These are phyloP conservation scores for Platanus orientalis DNA, from an alignment of 164 flowering plant species.

Conservation along the genomic window DNA sequence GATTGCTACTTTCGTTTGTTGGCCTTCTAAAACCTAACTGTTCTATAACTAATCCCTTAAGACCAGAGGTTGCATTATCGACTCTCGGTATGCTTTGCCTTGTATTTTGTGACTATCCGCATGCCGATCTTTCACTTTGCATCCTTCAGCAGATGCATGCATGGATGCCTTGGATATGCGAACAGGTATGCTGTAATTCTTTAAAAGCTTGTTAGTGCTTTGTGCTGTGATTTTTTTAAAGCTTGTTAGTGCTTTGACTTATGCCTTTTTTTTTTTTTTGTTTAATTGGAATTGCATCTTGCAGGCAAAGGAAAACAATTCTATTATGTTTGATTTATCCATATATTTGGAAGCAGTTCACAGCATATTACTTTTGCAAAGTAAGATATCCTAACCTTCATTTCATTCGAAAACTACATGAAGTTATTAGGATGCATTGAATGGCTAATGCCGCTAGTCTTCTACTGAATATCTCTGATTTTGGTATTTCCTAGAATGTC, in stretches of 20 bases:
- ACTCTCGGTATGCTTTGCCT: slow-evolving; percentile 84
- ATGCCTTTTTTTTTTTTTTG: slow-evolving; percentile 6
- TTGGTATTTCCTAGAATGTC: too few species aligned
- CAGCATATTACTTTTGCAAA: slow-evolving; percentile 48
- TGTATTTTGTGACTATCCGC: slow-evolving; percentile 52
- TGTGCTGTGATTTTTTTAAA: neutral
- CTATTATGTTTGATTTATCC: slow-evolving; percentile 49
- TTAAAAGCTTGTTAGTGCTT: slow-evolving; percentile 1
- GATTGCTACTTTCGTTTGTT: slow-evolving; percentile 42
- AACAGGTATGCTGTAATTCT: slow-evolving; percentile 48
- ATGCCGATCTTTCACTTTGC: slow-evolving; percentile 28
- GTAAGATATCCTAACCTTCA: slow-evolving; percentile 38
- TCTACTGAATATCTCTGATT: neutral
- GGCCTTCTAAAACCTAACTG: slow-evolving; percentile 45
- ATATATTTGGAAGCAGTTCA: slow-evolving; percentile 77
- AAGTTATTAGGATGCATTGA: slow-evolving; percentile 5
- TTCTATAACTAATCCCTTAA: slow-evolving; percentile 21
- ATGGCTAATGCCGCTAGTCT: neutral
- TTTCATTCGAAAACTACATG: neutral
- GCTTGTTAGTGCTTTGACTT: too few species aligned
- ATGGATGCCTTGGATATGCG: slow-evolving; percentile 79
- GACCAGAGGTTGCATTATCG: slow-evolving; percentile 49
- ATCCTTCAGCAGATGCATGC: slow-evolving; percentile 48
- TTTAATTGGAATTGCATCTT: slow-evolving; percentile 14
- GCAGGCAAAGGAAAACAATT: slow-evolving; percentile 52